Conservation (phyloP, 2,329 filamentous ascomycete species). For the Colletotrichum liriopes region DNA sequence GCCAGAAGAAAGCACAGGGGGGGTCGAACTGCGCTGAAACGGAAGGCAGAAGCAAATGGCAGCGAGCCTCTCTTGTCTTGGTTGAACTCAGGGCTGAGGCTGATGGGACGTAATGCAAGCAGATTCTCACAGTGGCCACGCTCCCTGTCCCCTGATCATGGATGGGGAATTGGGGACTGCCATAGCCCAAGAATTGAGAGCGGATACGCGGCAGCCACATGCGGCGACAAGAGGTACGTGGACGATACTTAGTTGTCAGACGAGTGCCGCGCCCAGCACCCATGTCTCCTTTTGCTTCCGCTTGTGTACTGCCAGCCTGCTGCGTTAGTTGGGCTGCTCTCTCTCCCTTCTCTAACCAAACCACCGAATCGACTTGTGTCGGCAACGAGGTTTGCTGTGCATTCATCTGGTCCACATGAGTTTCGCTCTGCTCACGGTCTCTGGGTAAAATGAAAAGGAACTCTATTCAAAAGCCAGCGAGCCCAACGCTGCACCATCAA, state of each 20-base stretch:
- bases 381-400: too few relatives aligned
- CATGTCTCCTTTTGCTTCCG: background rate
- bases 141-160: slow-evolving; percentile 28
- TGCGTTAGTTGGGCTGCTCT: background rate
- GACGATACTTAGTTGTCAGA: slow-evolving; percentile 16
- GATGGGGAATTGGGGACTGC: background rate
- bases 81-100: slow-evolving; percentile 20
- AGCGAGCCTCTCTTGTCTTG: background rate
- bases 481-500: background rate
- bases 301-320: background rate
- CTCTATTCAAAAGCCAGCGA: background rate
- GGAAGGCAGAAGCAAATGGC: slow-evolving; percentile 1
- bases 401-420: background rate
- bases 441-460: background rate
- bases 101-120: background rate
- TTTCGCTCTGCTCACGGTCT: background rate
- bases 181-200: slow-evolving; percentile 20
- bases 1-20: slow-evolving; percentile 11
- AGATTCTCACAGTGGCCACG: slow-evolving; percentile 35
- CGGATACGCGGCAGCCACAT: slow-evolving; percentile 38
- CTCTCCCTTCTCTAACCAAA: background rate
- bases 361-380: background rate
- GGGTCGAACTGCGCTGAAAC: slow-evolving; percentile 13
- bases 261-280: background rate
- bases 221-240: slow-evolving; percentile 7